Percentiles rank a stretch among this genome's conserved stretches.
These are phyloP conservation scores for Solanum chiquidenum DNA, from an alignment of 257 asterid species.

Conservation along the genomic window DNA sequence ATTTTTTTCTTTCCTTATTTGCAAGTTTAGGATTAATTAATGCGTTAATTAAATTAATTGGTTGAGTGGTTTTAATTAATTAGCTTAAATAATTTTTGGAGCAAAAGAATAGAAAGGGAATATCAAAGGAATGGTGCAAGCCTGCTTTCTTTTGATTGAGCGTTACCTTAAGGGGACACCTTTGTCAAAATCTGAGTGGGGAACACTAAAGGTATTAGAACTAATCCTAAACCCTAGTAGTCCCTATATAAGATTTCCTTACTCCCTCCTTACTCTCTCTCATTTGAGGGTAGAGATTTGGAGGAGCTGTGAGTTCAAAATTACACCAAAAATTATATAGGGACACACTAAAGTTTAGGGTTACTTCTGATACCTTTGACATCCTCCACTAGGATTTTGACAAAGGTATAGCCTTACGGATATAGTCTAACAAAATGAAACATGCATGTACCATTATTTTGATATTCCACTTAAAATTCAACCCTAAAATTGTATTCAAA, in stretches of 20 bases:
- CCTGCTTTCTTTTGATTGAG: not conserved
- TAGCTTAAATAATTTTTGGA: not conserved
- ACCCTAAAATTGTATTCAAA: not conserved
- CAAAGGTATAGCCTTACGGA: not conserved
- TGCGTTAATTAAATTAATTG: not conserved
- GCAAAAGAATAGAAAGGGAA: not conserved
- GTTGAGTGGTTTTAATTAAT: not conserved
- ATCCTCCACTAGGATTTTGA: not conserved
- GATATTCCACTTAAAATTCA: not conserved
- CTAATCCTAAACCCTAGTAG: not conserved
- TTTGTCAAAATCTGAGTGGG: not conserved
- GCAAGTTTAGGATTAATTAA: not conserved
- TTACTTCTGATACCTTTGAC: not conserved
- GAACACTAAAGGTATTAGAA: not conserved
- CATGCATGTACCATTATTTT: not conserved
- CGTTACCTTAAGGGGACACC: not conserved
- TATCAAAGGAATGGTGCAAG: not conserved
- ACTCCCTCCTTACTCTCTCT: not conserved
- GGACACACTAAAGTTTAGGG: not conserved
- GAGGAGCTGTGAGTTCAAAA: not conserved
- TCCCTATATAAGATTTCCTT: not conserved
- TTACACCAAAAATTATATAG: not conserved
- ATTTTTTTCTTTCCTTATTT: not conserved
- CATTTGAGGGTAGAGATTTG: not conserved
- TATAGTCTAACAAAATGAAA: not conserved